These are phyloP conservation scores for Coemansia sp. DNA, from an alignment of 192 early-diverging fungal species.

Conservation along the genomic window DNA sequence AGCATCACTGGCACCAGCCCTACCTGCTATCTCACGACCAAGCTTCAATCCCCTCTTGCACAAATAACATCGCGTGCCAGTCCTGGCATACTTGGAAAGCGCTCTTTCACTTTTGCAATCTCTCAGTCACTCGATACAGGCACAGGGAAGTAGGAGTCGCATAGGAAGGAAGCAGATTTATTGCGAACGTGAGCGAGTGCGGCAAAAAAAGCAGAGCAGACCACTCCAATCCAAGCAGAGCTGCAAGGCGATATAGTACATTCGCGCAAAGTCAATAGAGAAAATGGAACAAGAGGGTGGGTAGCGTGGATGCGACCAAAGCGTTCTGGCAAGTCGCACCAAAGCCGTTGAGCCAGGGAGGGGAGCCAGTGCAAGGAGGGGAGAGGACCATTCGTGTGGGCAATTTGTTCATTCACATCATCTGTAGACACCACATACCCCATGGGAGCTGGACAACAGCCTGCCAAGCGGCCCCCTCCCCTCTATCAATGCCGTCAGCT, in stretches of 20 bases:
- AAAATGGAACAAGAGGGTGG: not conserved
- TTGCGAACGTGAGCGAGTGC: constrained; percentile 3
- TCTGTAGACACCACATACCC: constrained; percentile 7
- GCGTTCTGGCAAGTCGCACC: too few relatives aligned
- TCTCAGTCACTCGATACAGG: too few relatives aligned
- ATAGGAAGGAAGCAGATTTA: too few relatives aligned
- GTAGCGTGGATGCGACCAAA: too few relatives aligned
- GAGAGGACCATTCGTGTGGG: not conserved
- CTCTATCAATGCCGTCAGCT: not conserved
- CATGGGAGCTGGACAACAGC: not conserved
- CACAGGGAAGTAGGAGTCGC: too few relatives aligned
- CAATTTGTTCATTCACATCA: constrained; percentile 10
- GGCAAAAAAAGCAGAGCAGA: not conserved
- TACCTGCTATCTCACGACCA: too few relatives aligned
- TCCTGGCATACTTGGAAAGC: too few relatives aligned
- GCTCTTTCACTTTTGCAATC: too few relatives aligned
- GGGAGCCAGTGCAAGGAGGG: not conserved
- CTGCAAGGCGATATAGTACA: constrained; percentile 43
- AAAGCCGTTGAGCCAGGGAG: not conserved
- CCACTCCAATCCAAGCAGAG: not conserved
- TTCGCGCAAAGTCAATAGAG: constrained; percentile 32
- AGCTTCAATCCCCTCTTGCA: too few relatives aligned
- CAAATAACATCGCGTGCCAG: too few relatives aligned
- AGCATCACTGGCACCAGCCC: too few relatives aligned
- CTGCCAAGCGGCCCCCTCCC: not conserved